phyloP scores from a whole-genome alignment of 352 stramenopile species.

The Pythium periplocum region DNA sequence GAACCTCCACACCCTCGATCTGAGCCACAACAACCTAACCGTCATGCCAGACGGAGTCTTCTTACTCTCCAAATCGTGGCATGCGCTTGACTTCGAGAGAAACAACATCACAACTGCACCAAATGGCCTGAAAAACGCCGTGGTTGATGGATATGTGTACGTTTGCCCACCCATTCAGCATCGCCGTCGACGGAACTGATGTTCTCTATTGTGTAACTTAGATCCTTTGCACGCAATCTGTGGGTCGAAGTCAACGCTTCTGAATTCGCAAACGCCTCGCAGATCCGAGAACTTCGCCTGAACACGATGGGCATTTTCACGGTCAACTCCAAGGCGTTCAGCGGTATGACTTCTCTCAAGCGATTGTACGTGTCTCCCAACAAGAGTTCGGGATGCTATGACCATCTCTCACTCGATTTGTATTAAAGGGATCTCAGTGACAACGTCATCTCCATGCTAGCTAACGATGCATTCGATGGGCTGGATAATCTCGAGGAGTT shows the following conservation, averaged over 20 bases:
- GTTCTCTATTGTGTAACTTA: constrained; percentile 7
- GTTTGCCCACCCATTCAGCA: constrained; percentile 2
- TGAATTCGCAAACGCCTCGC: constrained; percentile 34
- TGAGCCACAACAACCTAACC: constrained; percentile 51
- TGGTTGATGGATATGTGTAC: constrained; percentile 55
- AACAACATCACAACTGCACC: constrained; percentile 39
- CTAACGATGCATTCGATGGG: constrained; percentile 36
- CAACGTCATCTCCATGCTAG: constrained; percentile 67
- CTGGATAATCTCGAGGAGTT: constrained; percentile 39
- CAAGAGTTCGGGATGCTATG: no score
- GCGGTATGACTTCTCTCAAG: constrained; percentile 41
- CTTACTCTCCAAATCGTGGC: constrained; percentile 40
- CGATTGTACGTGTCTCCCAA: constrained; percentile 31
- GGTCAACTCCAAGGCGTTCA: constrained; percentile 42
- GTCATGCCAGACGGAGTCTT: constrained; percentile 33
- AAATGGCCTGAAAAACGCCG: constrained; percentile 26
- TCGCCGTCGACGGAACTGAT: no score
- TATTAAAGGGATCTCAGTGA: constrained; percentile 47
- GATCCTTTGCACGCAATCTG: constrained; percentile 57
- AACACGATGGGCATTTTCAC: constrained; percentile 61
- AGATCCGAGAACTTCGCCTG: constrained; percentile 45
- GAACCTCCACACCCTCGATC: constrained; percentile 42
- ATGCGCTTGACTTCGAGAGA: constrained; percentile 46
- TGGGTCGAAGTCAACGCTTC: constrained; percentile 46
- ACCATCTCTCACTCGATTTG: no score